Evolutionary conservation across 1,139 yeast genomes (phyloP).

Genomic region (Eremothecium gossypii): DNA sequence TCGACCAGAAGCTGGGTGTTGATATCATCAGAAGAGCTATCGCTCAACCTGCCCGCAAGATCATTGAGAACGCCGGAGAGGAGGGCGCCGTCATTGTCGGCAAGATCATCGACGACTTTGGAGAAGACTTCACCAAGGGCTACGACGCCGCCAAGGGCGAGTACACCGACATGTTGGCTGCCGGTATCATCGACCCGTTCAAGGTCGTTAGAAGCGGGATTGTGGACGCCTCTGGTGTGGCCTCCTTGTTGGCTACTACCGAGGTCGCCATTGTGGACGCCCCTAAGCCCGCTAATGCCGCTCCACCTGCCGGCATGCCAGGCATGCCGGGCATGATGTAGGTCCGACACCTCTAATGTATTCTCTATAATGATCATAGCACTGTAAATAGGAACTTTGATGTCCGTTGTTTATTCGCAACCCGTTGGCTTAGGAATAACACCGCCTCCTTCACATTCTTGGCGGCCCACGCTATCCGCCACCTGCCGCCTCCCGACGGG

Average conservation of each 20-base stretch:
- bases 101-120: conserved; percentile 74
- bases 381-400: no score
- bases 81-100: conserved; percentile 98
- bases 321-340: conserved; percentile 52
- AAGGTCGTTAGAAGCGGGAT: conserved; percentile 97
- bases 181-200: conserved; percentile 98
- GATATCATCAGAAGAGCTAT: conserved; percentile 93
- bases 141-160: conserved; percentile 91
- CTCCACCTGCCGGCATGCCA: conserved; percentile 56
- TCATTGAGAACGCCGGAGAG: conserved; percentile 97
- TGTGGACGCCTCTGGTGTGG: conserved; percentile 97
- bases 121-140: conserved; percentile 82
- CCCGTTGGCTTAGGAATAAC: no score
- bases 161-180: conserved; percentile 91
- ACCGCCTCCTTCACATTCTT: no score
- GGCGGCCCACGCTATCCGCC: no score
- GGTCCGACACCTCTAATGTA: no score
- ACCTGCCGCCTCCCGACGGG: no score
- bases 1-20: conserved; percentile 97
- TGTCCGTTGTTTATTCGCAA: no score
- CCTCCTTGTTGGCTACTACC: conserved; percentile 94
- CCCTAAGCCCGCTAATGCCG: conserved; percentile 76
- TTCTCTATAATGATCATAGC: no score
- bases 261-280: conserved; percentile 98
- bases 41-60: conserved; percentile 93